Evolutionary conservation across 495 filamentous ascomycete species (phyloP), one percentile per base, ranked within the genome.

Genomic region (Gamarada debralockiae): DNA sequence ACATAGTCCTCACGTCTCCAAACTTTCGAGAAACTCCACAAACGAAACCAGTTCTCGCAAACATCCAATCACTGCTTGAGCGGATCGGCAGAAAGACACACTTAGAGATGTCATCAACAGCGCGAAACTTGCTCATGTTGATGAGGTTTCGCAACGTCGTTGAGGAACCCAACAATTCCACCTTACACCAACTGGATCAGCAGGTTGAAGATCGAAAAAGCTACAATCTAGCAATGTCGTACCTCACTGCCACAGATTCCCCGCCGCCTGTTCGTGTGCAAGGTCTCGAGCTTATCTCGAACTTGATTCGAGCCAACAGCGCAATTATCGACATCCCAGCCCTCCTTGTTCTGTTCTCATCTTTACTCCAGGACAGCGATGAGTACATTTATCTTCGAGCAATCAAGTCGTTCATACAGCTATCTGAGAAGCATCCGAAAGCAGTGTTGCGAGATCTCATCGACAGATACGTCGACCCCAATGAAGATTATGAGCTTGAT

Each of bases 261-360:
- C 81, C 89, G 0, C 79, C 89, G 6, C 90, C 90, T 0, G 83
- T 92, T 9, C 81, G 88, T 24, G 84, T 81, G 4, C 86, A 93
- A 63, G 90, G 88, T 9, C 79, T 95, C 31, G 82, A 84, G 18
- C 75, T 89, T 1, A 68, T 95, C 14, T 80, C 81, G 0, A 70
- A 71, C 25, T 68, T 95, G 15, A 81, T 93, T 57, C 70, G 73
- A 24, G 71, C 77, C 15, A 63, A 73, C 15, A 87, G 78, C 9
- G 76, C 87, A 0, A 72, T 87, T 13, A 71, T 92, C 43, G 86
- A 93, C 62, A 81, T 90, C 18, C 81, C 81, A 0, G 77, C 80
- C 14, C 84, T 85, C 1, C 64, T 86, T 2, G 76, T 83, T 1
- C 75, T 92, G 0, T 73, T 90, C 6, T 73, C 87, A 1, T 81